phyloP scores from a whole-genome alignment of 1,139 yeast genomes.

The Yamadazyma oceani region DNA sequence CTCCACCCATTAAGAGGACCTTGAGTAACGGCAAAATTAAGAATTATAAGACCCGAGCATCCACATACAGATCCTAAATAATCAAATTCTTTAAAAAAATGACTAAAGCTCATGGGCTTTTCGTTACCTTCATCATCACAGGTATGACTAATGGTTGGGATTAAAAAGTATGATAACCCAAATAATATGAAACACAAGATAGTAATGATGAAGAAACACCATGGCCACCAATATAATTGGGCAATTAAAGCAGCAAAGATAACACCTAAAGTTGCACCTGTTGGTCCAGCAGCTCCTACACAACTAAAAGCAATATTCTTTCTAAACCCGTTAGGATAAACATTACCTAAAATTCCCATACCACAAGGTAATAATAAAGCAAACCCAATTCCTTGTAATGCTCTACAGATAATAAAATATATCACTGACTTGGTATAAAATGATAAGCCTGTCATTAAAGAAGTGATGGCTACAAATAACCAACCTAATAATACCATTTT shows the following conservation, averaged over 20 bases:
- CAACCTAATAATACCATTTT: slow-evolving; percentile 44
- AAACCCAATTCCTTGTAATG: slow-evolving; percentile 56
- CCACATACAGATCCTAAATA: slow-evolving; percentile 48
- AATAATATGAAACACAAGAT: slow-evolving; percentile 35
- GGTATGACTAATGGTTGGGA: slow-evolving; percentile 27
- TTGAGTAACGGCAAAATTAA: slow-evolving; percentile 56
- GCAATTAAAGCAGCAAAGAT: slow-evolving; percentile 49
- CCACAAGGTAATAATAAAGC: slow-evolving; percentile 37
- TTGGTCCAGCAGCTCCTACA: slow-evolving; percentile 56
- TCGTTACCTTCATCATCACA: slow-evolving; percentile 5
- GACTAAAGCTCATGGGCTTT: slow-evolving; percentile 3
- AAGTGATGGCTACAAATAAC: slow-evolving; percentile 43
- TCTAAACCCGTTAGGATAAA: slow-evolving; percentile 46
- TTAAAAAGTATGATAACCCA: slow-evolving; percentile 24
- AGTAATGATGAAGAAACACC: slow-evolving; percentile 50
- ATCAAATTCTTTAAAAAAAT: slow-evolving; percentile 30
- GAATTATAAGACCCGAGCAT: slow-evolving; percentile 44
- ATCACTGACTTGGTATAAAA: slow-evolving; percentile 41
- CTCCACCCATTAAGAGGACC: slow-evolving; percentile 56
- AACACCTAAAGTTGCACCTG: slow-evolving; percentile 53
- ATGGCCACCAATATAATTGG: slow-evolving; percentile 48
- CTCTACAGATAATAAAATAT: slow-evolving; percentile 52
- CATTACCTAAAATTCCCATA: slow-evolving; percentile 32
- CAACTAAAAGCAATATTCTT: slow-evolving; percentile 52
- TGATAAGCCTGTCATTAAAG: slow-evolving; percentile 49